These are phyloP conservation scores for Triticum urartu DNA, from an alignment of 176 grass and related monocot species.

Conservation along the genomic window DNA sequence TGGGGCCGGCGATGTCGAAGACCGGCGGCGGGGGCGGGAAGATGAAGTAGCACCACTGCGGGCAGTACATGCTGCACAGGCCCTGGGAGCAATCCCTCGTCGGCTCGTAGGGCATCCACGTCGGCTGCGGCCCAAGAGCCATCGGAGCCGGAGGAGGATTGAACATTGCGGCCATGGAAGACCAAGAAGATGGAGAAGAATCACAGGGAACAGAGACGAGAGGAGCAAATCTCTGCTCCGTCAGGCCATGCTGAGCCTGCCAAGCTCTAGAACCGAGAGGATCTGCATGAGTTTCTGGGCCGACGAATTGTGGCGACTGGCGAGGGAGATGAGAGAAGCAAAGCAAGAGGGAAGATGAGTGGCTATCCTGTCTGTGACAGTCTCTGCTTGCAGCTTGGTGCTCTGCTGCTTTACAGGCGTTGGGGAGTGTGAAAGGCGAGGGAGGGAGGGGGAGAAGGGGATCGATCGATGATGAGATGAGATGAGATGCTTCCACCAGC, in stretches of 20 bases:
- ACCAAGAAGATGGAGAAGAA: background rate
- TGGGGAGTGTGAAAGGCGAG: constrained; percentile 34
- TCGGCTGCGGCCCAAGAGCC: constrained; percentile 36
- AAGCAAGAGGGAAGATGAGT: background rate
- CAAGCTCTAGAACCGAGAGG: constrained; percentile 22
- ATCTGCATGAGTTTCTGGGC: constrained; percentile 39
- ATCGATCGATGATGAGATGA: constrained; percentile 33
- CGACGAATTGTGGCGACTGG: constrained; percentile 31
- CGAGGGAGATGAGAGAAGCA: constrained; percentile 20
- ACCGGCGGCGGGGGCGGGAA: constrained; percentile 81
- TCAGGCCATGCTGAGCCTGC: background rate
- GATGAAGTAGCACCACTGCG: constrained; percentile 95
- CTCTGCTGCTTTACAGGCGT: constrained; percentile 24
- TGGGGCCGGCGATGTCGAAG: constrained; percentile 47
- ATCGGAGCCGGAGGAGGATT: constrained; percentile 7
- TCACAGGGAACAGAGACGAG: background rate
- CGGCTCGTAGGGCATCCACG: constrained; percentile 80
- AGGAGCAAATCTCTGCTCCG: background rate
- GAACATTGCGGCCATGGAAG: constrained; percentile 42
- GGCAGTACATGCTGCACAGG: constrained; percentile 89
- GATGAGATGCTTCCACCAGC: constrained; percentile 27
- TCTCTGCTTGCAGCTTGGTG: constrained; percentile 9
- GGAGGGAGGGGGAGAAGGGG: background rate
- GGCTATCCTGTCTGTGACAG: background rate
- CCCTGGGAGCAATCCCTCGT: constrained; percentile 88